These are phyloP conservation scores for Pythium inflatum DNA, from an alignment of 352 stramenopile genomes.

Conservation along the genomic window DNA sequence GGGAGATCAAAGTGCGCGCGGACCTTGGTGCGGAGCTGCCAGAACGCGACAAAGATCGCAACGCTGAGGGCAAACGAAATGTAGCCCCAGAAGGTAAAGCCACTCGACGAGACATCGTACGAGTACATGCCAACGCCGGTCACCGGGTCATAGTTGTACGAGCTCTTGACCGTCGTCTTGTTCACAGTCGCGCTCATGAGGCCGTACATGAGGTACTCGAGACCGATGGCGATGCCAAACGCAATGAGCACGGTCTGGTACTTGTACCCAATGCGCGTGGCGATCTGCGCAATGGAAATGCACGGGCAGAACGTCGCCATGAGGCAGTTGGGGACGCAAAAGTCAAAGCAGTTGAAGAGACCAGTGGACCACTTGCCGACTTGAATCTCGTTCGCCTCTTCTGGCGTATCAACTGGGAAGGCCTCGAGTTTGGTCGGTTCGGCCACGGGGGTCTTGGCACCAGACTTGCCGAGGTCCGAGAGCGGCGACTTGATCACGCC, in stretches of 20 bases:
- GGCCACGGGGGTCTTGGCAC: neutral
- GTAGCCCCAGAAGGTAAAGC: constrained; percentile 4
- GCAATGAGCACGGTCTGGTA: constrained; percentile 21
- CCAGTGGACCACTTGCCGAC: constrained; percentile 26
- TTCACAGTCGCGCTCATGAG: neutral
- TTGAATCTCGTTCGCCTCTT: neutral
- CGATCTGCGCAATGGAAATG: constrained; percentile 31
- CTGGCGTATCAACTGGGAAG: neutral
- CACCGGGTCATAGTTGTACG: neutral
- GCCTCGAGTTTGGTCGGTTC: neutral
- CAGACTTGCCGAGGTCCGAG: neutral
- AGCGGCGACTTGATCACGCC: neutral
- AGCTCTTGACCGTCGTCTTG: neutral
- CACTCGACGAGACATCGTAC: neutral
- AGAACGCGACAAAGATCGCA: constrained; percentile 11
- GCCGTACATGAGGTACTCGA: constrained; percentile 13
- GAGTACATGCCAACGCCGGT: neutral
- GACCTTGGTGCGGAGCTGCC: constrained; percentile 7
- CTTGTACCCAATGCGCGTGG: constrained; percentile 23
- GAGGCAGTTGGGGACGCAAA: constrained; percentile 33
- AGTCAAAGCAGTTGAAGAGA: constrained; percentile 32
- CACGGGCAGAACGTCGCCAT: constrained; percentile 37
- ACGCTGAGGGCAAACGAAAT: neutral
- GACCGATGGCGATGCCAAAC: constrained; percentile 2
- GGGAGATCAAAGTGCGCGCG: neutral